phyloP scores from a whole-genome alignment of 352 stramenopile genomes.

The Globisporangium nagaii region DNA sequence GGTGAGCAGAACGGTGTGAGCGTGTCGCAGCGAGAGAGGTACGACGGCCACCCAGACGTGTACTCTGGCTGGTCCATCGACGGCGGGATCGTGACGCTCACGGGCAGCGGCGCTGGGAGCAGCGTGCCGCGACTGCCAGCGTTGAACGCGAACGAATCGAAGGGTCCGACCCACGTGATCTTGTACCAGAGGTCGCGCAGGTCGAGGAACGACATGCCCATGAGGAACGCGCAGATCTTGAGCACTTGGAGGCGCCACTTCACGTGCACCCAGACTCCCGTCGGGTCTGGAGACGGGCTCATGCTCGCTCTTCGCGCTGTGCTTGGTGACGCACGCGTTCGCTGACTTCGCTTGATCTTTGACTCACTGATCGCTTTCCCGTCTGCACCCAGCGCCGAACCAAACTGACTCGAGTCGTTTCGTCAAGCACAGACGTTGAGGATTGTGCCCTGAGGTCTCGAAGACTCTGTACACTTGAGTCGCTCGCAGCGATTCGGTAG shows the following conservation, averaged over 20 bases:
- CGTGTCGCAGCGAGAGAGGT: slow-evolving; percentile 11
- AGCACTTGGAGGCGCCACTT: slow-evolving; percentile 10
- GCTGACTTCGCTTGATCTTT: too few relatives aligned
- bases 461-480: too few relatives aligned
- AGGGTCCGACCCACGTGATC: slow-evolving; percentile 18
- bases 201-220: slow-evolving; percentile 10
- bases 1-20: slow-evolving; percentile 13
- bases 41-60: slow-evolving; percentile 15
- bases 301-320: background rate
- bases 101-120: slow-evolving; percentile 1
- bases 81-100: background rate
- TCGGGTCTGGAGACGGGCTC: background rate
- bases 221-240: slow-evolving; percentile 6
- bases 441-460: too few relatives aligned
- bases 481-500: too few relatives aligned
- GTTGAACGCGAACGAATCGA: slow-evolving; percentile 16
- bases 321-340: too few relatives aligned
- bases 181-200: slow-evolving; percentile 23
- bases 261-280: background rate
- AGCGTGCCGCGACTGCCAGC: slow-evolving; percentile 14
- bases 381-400: background rate
- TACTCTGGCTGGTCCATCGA: background rate
- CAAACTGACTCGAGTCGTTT: too few relatives aligned
- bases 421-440: too few relatives aligned
- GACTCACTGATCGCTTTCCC: too few relatives aligned